Base-by-base conservation (phyloP, 306 rosid species). In the Lagenaria siceraria region DNA sequence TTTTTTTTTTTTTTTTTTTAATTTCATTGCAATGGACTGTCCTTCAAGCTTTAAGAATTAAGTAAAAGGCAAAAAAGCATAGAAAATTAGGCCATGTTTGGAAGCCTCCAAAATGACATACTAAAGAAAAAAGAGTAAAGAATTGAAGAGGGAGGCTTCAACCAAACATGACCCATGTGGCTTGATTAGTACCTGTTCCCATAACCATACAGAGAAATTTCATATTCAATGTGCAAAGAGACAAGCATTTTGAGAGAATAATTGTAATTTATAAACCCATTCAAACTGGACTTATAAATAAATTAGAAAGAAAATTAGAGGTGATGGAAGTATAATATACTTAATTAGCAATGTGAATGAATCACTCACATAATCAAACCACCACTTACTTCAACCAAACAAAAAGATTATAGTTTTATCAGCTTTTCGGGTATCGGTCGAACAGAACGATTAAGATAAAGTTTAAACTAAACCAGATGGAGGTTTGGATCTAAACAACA, bases 111-210 rank as follows among this genome's bases (percentile, higher is more conserved):
- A 84, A 75, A 59, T n/a, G 5, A 71, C 65, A 49, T 71, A 24
- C 19, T 6, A 7, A 25, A 62, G 22, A 77, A 60, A 58, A 49
- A 74, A 15, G 19, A 75, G 78, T 80, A 77, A 69, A 82, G 78
- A 80, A 66, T 78, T 78, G 14, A 49, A n/a, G 38, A 40, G 48
- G 70, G 79, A 70, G 31, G 76, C 40, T 38, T 69, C 70, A 78
- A 46, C 68, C 62, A 85, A 82, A 78, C 86, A 78, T 61, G 79
- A 66, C 77, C 86, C 88, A 85, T 82, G 86, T 85, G 88, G 77
- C 83, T 82, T 82, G 82, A 82, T 85, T 68, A 82, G 81, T 48
- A 61, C 77, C 78, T 82, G 84, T 82, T 77, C 83, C 60, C 53
- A 75, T 63, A 81, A 76, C 59, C 53, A 66, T 27, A 58, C 43